These are phyloP conservation scores for Euryodendron excelsum DNA, from an alignment of 148 eudicot species.

Conservation along the genomic window DNA sequence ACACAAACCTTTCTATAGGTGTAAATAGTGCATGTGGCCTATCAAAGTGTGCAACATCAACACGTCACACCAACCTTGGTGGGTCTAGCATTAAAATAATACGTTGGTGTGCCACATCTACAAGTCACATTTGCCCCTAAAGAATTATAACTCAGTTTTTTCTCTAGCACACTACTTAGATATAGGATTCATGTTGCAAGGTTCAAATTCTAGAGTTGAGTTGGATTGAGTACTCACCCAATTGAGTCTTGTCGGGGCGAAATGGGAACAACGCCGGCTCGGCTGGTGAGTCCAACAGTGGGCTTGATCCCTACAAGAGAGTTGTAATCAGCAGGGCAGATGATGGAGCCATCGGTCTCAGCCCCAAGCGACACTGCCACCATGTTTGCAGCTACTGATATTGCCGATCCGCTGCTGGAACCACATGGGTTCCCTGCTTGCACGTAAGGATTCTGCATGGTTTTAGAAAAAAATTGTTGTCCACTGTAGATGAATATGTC, in stretches of 20 bases:
- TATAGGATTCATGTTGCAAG: background rate
- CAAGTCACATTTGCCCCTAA: no score
- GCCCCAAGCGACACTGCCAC: constrained; percentile 25
- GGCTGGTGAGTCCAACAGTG: constrained; percentile 47
- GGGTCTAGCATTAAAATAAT: no score
- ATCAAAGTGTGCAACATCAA: background rate
- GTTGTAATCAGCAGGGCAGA: constrained; percentile 38
- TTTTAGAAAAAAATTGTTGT: background rate
- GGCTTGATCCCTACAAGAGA: constrained; percentile 50
- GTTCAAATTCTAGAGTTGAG: background rate
- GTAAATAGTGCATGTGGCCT: no score
- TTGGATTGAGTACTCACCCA: constrained; percentile 30
- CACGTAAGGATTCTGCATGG: constrained; percentile 22
- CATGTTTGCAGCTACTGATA: constrained; percentile 35
- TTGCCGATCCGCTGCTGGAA: constrained; percentile 33
- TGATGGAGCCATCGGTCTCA: constrained; percentile 31
- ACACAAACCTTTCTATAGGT: no score
- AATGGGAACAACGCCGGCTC: constrained; percentile 44
- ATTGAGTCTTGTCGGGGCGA: constrained; percentile 38
- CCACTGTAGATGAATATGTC: no score
- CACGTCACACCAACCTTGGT: no score
- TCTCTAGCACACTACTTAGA: background rate
- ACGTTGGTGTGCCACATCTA: no score
- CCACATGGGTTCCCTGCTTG: constrained; percentile 17
- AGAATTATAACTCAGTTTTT: background rate